phyloP scores from a whole-genome alignment of 1,139 yeast species.

The Protomyces lactucae-debilis region DNA sequence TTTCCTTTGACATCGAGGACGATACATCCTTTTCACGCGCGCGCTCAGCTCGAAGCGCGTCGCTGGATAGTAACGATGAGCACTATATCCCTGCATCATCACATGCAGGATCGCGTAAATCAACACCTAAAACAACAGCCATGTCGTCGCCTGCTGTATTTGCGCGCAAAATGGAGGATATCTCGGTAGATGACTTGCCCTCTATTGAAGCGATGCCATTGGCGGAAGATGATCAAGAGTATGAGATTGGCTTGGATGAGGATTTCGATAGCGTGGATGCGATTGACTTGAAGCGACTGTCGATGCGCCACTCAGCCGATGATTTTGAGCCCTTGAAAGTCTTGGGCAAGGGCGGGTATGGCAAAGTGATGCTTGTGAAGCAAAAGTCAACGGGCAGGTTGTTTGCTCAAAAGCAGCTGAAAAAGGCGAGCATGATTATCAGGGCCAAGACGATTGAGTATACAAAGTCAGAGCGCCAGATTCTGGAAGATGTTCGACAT shows the following conservation, averaged over 20 bases:
- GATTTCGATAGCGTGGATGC: constrained; percentile 5
- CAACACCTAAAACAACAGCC: constrained; percentile 27
- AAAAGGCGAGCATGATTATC: constrained; percentile 67
- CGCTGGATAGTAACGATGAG: constrained; percentile 26
- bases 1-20: constrained; percentile 36
- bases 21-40: constrained; percentile 11
- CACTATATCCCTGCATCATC: constrained; percentile 31
- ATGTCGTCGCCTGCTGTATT: constrained; percentile 26
- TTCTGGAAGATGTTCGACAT: constrained; percentile 75
- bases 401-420: constrained; percentile 85
- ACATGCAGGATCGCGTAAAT: constrained; percentile 13
- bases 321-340: constrained; percentile 78
- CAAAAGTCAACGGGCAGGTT: constrained; percentile 61
- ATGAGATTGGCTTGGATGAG: constrained; percentile 13
- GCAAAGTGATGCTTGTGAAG: constrained; percentile 75
- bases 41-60: background rate
- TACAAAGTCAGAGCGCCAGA: constrained; percentile 67
- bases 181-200: constrained; percentile 36
- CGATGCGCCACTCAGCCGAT: constrained; percentile 38
- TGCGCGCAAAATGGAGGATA: constrained; percentile 28
- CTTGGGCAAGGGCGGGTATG: constrained; percentile 88
- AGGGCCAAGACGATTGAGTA: constrained; percentile 51
- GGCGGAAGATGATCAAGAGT: constrained; percentile 33
- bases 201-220: constrained; percentile 42
- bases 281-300: constrained; percentile 35